A percentile compares a stretch with the other conserved stretches of the same genome.
phyloP scores from a whole-genome alignment of 163 green algal genomes.

The Scenedesmus sp. region DNA sequence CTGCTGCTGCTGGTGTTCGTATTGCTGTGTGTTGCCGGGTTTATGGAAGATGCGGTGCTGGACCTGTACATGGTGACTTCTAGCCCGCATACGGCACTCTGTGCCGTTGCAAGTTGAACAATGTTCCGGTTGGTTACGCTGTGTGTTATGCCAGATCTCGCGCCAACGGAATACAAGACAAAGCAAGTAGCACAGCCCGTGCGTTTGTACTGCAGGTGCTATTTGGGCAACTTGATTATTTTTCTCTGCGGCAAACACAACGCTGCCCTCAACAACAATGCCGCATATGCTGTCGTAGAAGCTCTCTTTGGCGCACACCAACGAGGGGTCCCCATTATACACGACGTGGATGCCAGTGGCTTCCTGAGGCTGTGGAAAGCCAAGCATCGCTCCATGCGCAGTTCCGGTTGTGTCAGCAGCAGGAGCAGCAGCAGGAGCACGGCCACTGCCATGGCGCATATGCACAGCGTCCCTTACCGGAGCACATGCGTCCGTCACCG shows the following conservation, averaged over 20 bases:
- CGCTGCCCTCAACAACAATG: background rate
- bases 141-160: constrained; percentile 3
- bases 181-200: background rate
- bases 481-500: background rate
- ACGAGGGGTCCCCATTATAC: background rate
- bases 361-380: background rate
- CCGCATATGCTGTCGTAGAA: background rate
- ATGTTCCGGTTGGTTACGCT: background rate
- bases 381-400: constrained; percentile 2
- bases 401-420: background rate
- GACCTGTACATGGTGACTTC: no score
- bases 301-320: background rate
- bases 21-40: no score
- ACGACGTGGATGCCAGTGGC: background rate
- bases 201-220: background rate
- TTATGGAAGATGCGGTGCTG: no score
- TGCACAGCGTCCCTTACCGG: no score
- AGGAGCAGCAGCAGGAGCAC: background rate
- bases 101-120: no score
- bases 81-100: background rate
- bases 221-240: no score
- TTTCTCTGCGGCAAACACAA: background rate
- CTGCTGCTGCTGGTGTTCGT: background rate
- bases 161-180: background rate
- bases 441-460: background rate